A percentile compares a stretch with the other conserved stretches of the same genome.
Evolutionary conservation across 2,329 filamentous ascomycete genomes (phyloP).

Genomic region (Arthrobotrys sinensis): DNA sequence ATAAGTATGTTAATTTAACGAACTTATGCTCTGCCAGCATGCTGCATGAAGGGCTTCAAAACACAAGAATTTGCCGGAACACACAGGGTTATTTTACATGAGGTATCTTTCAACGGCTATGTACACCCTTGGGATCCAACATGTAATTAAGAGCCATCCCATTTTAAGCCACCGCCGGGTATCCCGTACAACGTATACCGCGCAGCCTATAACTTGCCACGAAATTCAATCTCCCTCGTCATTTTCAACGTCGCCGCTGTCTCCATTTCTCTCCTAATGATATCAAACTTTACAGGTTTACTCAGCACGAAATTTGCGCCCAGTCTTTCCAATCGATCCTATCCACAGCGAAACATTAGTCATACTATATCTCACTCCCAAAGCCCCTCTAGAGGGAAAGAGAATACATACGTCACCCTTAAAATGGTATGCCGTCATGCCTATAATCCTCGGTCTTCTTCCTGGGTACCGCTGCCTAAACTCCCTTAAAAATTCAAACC

Average conservation of each 20-base stretch:
- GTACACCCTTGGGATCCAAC: no score
- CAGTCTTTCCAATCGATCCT: conserved; percentile 24
- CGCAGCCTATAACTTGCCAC: conserved; percentile 20
- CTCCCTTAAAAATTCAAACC: conserved; percentile 39
- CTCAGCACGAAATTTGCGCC: not conserved
- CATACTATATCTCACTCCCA: not conserved
- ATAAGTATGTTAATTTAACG: no score
- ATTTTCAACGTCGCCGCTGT: conserved; percentile 25
- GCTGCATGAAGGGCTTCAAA: no score
- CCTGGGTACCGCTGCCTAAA: conserved; percentile 37
- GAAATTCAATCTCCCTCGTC: conserved; percentile 46
- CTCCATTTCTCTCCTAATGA: not conserved
- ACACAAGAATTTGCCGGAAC: no score
- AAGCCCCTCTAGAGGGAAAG: not conserved
- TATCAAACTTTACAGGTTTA: conserved; percentile 21
- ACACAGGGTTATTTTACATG: no score
- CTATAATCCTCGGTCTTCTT: conserved; percentile 20
- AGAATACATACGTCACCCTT: conserved; percentile 15
- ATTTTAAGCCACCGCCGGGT: no score
- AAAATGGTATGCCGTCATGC: conserved; percentile 1
- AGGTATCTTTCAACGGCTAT: no score
- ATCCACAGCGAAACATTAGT: not conserved
- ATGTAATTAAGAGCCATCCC: no score
- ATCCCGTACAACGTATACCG: no score
- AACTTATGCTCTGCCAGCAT: no score